Percentiles rank a stretch among this genome's conserved stretches.
phyloP scores from a whole-genome alignment of 2,329 filamentous ascomycete species.

The Aureobasidium musti region DNA sequence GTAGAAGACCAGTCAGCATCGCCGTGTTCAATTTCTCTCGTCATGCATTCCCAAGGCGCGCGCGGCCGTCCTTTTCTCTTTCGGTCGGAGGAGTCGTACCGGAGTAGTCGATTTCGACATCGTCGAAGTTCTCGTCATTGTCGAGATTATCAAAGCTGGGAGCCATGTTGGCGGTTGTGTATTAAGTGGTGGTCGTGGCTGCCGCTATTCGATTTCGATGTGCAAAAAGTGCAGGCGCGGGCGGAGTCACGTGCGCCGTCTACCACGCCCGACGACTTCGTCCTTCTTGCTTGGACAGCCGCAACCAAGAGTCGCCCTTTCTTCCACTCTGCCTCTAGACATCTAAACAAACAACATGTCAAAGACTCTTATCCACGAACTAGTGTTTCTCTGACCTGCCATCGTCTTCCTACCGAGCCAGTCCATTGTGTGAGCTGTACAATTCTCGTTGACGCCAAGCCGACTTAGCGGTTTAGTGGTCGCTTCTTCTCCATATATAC shows the following conservation, averaged over 20 bases:
- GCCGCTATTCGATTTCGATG: slow-evolving; percentile 15
- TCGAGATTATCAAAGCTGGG: slow-evolving; percentile 89
- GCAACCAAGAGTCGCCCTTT: not conserved
- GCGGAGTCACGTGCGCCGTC: not conserved
- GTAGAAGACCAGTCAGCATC: slow-evolving; percentile 30
- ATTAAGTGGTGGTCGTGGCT: slow-evolving; percentile 6
- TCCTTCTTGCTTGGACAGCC: not conserved
- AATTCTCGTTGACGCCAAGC: slow-evolving; percentile 4
- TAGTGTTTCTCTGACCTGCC: not conserved
- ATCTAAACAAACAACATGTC: slow-evolving; percentile 14
- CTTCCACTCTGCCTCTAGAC: not conserved
- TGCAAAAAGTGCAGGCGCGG: slow-evolving; percentile 22
- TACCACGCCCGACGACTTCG: not conserved
- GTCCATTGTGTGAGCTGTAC: not conserved
- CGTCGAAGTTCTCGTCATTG: slow-evolving; percentile 82
- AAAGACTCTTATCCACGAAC: not conserved
- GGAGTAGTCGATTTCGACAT: slow-evolving; percentile 92
- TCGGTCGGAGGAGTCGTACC: slow-evolving; percentile 43
- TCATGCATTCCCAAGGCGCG: not conserved
- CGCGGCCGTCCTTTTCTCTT: not conserved
- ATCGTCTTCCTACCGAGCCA: not conserved
- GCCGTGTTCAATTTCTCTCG: not conserved
- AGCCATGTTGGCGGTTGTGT: slow-evolving; percentile 67
- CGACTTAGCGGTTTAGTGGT: slow-evolving; percentile 4
- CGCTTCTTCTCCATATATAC: slow-evolving; percentile 10